These are phyloP conservation scores for Arachis monticola DNA, from an alignment of 331 rosid species.

Conservation along the genomic window DNA sequence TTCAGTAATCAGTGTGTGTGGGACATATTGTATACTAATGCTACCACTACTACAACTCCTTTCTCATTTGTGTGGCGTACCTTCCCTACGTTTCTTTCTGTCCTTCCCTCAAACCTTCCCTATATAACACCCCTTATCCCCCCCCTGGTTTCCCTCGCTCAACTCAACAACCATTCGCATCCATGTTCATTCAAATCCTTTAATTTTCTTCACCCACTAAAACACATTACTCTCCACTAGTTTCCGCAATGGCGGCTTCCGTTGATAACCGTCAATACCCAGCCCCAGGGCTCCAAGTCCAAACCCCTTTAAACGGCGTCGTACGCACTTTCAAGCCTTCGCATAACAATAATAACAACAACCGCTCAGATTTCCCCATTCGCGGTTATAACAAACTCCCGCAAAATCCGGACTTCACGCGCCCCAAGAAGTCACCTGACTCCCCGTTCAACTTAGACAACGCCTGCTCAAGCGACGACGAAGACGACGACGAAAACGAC, in stretches of 20 bases:
- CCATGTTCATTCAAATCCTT: no score
- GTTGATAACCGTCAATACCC: slow-evolving; percentile 55
- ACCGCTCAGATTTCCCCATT: slow-evolving; percentile 32
- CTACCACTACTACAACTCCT: not conserved
- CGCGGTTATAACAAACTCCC: slow-evolving; percentile 22
- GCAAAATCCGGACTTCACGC: not conserved
- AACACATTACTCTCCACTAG: no score
- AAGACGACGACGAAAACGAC: slow-evolving; percentile 38
- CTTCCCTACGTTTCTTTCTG: not conserved
- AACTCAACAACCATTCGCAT: no score
- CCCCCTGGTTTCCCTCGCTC: not conserved
- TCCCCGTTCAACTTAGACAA: not conserved
- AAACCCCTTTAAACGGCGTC: slow-evolving; percentile 47
- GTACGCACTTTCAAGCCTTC: slow-evolving; percentile 52
- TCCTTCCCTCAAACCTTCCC: not conserved
- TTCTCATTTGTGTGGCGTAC: not conserved
- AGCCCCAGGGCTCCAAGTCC: slow-evolving; percentile 32
- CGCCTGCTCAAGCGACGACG: slow-evolving; percentile 51
- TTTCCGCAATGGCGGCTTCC: slow-evolving; percentile 64
- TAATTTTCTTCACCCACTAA: no score
- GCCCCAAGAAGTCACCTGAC: not conserved
- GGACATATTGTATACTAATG: not conserved
- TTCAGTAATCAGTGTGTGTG: not conserved
- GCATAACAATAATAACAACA: not conserved
- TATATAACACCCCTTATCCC: slow-evolving; percentile 38